These are phyloP conservation scores for Byssochlamys sp. DNA, from an alignment of 2,329 filamentous ascomycete genomes.

Conservation along the genomic window DNA sequence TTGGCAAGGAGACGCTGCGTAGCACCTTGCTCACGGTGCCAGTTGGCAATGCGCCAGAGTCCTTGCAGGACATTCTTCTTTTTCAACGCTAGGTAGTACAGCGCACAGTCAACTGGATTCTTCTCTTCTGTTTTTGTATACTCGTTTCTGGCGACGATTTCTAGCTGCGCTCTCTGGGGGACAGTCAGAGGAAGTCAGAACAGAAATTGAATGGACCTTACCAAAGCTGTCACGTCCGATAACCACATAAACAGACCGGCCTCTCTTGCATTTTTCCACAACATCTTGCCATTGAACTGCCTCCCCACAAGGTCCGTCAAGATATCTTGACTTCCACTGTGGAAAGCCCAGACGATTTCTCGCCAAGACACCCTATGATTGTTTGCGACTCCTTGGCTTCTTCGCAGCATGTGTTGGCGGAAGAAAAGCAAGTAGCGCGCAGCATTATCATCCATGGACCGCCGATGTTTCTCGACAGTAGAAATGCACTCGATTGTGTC, in stretches of 20 bases:
- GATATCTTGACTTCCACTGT: constrained; percentile 65
- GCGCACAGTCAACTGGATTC: constrained; percentile 79
- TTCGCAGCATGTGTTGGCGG: constrained; percentile 65
- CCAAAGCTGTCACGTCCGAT: constrained; percentile 63
- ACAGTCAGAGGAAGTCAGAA: constrained; percentile 3
- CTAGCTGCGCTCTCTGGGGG: constrained; percentile 63
- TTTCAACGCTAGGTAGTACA: constrained; percentile 80
- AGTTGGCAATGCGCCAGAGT: constrained; percentile 86
- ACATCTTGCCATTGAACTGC: constrained; percentile 68
- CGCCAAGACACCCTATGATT: constrained; percentile 53
- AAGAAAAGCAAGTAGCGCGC: constrained; percentile 82
- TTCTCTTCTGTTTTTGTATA: constrained; percentile 81
- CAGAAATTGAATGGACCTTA: constrained; percentile 35
- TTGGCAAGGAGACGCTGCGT: constrained; percentile 77
- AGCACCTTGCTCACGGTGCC: constrained; percentile 74
- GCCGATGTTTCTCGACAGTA: constrained; percentile 72
- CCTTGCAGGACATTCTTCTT: constrained; percentile 88
- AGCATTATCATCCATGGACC: constrained; percentile 83
- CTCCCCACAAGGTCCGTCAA: constrained; percentile 70
- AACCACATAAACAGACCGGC: constrained; percentile 95
- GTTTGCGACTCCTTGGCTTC: constrained; percentile 49
- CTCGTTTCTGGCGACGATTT: constrained; percentile 82
- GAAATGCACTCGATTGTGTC: constrained; percentile 78
- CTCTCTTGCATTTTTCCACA: constrained; percentile 77
- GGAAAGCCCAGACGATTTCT: constrained; percentile 38